Conservation (phyloP, 371 early-diverging fungal species). For the Mucor velutinosus region DNA sequence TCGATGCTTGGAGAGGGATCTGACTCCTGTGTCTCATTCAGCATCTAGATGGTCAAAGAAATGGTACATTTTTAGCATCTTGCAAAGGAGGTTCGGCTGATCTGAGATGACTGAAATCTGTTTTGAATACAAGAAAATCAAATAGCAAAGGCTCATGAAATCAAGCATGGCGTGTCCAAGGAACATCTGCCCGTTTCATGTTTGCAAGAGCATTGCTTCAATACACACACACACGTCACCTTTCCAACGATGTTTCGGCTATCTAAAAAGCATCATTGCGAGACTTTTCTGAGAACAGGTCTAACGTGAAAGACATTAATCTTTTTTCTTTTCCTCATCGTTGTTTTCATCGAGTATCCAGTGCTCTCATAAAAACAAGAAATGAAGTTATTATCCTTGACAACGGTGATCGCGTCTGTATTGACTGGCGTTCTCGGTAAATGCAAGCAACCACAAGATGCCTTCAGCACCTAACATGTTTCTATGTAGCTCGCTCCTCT, state of each 20-base stretch:
- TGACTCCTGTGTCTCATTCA: too few relatives aligned
- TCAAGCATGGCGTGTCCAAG: not conserved
- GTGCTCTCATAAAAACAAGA: conserved; percentile 7
- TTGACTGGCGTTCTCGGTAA: conserved; percentile 26
- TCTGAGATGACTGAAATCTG: too few relatives aligned
- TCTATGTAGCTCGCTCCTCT: conserved; percentile 26
- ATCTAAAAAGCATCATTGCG: conserved; percentile 5
- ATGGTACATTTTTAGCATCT: not conserved
- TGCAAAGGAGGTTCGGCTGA: too few relatives aligned
- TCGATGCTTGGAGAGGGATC: too few relatives aligned
- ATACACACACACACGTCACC: conserved; percentile 1
- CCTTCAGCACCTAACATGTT: not conserved
- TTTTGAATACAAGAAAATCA: too few relatives aligned
- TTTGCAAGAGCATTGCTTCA: not conserved
- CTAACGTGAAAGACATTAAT: not conserved
- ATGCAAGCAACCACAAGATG: not conserved
- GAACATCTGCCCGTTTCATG: not conserved
- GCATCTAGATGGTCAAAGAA: too few relatives aligned
- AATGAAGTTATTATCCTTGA: conserved; percentile 29
- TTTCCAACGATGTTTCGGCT: not conserved
- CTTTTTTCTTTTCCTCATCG: conserved; percentile 9
- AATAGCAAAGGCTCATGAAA: not conserved
- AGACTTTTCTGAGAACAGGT: not conserved
- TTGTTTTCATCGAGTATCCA: not conserved
- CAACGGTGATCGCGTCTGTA: conserved; percentile 24